Evolutionary conservation across 2,329 filamentous ascomycete genomes (phyloP).

Genomic region (Aspergillus vadensis): DNA sequence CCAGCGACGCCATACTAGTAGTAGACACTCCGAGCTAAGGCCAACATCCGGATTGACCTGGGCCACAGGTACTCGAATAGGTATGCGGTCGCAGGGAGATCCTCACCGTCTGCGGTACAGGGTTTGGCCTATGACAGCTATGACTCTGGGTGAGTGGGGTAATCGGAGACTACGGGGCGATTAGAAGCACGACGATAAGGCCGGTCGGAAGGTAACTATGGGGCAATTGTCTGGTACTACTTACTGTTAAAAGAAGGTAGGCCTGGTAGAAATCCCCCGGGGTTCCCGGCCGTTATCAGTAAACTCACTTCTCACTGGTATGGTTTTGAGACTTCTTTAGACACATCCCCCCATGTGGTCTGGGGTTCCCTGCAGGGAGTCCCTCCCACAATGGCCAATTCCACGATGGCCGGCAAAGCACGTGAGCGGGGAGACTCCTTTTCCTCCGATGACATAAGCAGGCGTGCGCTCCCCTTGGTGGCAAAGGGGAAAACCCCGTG

Average conservation of each 20-base stretch:
- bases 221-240: neutral
- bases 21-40: neutral
- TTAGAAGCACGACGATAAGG: neutral
- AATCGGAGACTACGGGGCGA: neutral
- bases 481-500: neutral
- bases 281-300: neutral
- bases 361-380: too few relatives aligned
- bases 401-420: neutral
- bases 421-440: neutral
- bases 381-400: neutral
- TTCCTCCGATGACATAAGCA: conserved; percentile 6
- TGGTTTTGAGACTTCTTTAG: too few relatives aligned
- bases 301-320: neutral
- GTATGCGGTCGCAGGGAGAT: neutral
- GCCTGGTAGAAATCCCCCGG: neutral
- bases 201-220: neutral
- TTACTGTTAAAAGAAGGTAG: neutral
- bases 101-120: neutral
- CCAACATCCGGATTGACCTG: neutral
- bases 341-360: neutral
- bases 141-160: conserved; percentile 6
- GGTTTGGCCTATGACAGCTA: conserved; percentile 5
- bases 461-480: neutral
- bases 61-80: neutral
- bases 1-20: neutral